Percentiles rank a stretch among this genome's conserved stretches.
Evolutionary conservation across 164 flowering plant species (phyloP).

Genomic region (Chimonanthus salicifolius): DNA sequence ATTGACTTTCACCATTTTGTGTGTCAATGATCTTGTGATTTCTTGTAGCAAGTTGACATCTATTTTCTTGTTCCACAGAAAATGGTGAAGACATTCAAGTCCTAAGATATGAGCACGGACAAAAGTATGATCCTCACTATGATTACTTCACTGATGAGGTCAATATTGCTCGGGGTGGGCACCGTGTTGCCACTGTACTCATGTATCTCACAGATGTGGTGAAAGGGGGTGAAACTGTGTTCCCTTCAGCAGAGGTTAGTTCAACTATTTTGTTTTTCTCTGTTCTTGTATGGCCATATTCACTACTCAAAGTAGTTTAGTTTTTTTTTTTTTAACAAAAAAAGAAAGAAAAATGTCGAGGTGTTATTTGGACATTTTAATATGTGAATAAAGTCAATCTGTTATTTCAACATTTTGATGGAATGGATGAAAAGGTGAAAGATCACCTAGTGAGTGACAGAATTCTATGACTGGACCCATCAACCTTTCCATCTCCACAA

Average conservation of each 20-base stretch:
- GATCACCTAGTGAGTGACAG: not conserved
- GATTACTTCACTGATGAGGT: slow-evolving; percentile 84
- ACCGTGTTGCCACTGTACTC: slow-evolving; percentile 82
- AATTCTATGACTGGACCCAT: not conserved
- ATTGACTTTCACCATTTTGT: too few species aligned
- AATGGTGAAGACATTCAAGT: slow-evolving; percentile 98
- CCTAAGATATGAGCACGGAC: slow-evolving; percentile 80
- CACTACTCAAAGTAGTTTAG: not conserved
- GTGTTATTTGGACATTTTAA: not conserved
- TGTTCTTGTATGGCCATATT: not conserved
- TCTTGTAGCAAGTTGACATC: not conserved
- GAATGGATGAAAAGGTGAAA: too few species aligned
- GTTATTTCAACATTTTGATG: too few species aligned
- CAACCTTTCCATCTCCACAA: not conserved
- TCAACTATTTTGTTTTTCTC: slow-evolving; percentile 6
- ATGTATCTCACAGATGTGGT: slow-evolving; percentile 88
- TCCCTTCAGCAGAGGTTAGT: slow-evolving; percentile 89
- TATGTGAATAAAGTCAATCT: too few species aligned
- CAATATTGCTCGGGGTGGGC: slow-evolving; percentile 93
- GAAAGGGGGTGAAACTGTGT: slow-evolving; percentile 97
- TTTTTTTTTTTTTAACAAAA: not conserved
- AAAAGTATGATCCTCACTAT: slow-evolving; percentile 89
- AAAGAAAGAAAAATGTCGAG: not conserved
- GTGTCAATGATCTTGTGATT: not conserved
- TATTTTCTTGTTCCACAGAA: slow-evolving; percentile 33